Base-by-base conservation (phyloP, 345 rosid genomes). In the Pistacia integerrima region DNA sequence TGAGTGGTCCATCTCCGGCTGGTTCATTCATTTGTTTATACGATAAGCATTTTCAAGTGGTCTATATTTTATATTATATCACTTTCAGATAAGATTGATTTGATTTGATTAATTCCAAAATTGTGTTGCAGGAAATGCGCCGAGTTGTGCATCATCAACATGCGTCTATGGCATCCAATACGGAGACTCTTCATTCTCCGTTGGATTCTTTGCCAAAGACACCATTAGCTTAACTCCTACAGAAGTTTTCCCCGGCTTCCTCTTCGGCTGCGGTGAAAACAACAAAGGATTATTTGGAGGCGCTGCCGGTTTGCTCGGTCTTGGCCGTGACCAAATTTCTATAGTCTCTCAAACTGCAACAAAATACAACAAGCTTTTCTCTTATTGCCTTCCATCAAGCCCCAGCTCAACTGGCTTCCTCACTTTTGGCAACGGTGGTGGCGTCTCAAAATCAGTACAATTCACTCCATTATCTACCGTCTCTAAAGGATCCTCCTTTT, bases 301-400 rank as follows among this genome's bases (percentile, higher is more conserved):
- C n/a, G 74, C 87, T 0, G 94, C 98, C 4, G 99, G 96, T 5
- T 76, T 95, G 41, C 84, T 93, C 14, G 99, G 99, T 1, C 92
- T 95, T 1, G 99, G 98, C 73, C 93, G 98, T 1, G 86, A 90
- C 67, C 72, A 81, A 56, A 76, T 93, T 30, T 93, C 99, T 0
- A 48, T 91, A 3, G 90, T 94, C 41, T 85, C 90, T 5, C 99
- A 95, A 81, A 89, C 94, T 0, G 86, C 90, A 2, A 4, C 61
- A 1, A 84, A 83, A 20, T 95, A 90, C 86, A 88, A 85, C 46
- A 87, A 89, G 48, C 30, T 89, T 64, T 95, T 95, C 85, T 93
- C 99, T 46, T 93, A 95, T 46, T 95, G 99, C 62, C 89, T 95
- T 3, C 98, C 99, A 0, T 89, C 99, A 5, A 80, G 96, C 30